These are phyloP conservation scores for Neohortaea acidophila DNA, from an alignment of 495 filamentous ascomycete species.

Conservation along the genomic window DNA sequence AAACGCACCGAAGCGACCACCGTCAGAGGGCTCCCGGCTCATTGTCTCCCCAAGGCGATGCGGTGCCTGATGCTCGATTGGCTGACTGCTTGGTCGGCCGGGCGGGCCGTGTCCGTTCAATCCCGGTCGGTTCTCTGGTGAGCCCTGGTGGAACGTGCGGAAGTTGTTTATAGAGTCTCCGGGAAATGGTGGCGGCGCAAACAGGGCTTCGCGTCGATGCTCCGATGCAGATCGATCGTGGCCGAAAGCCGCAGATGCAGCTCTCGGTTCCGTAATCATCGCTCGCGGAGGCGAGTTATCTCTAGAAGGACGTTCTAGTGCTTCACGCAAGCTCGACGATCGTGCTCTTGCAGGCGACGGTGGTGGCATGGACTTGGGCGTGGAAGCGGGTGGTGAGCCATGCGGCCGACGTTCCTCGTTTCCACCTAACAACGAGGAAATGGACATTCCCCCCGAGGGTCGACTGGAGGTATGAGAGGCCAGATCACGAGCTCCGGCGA, in stretches of 20 bases:
- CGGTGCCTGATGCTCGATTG: conserved; percentile 2
- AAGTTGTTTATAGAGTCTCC: conserved; percentile 12
- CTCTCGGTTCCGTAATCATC: conserved; percentile 9
- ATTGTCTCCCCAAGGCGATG: conserved; percentile 3
- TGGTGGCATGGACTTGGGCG: conserved; percentile 23
- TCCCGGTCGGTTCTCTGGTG: neutral
- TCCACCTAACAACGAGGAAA: conserved; percentile 69
- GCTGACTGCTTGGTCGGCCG: conserved; percentile 17
- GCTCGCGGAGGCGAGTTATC: too few relatives aligned
- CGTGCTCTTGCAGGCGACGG: conserved; percentile 23
- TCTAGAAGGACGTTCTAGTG: conserved; percentile 1
- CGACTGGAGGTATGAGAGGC: conserved; percentile 35
- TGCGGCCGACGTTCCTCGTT: conserved; percentile 7
- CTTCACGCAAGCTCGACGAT: conserved; percentile 15
- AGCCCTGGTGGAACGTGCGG: conserved; percentile 9
- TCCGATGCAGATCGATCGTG: conserved; percentile 5
- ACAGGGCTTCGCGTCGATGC: conserved; percentile 3
- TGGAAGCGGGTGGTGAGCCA: conserved; percentile 16
- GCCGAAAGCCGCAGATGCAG: conserved; percentile 1
- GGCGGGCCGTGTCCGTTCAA: conserved; percentile 1
- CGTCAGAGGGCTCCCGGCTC: conserved; percentile 4
- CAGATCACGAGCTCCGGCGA: conserved; percentile 37
- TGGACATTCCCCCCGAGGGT: conserved; percentile 79
- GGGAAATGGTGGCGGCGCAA: conserved; percentile 8
- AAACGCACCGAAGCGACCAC: conserved; percentile 8